Evolutionary conservation across 2,329 filamentous ascomycete genomes (phyloP), one percentile per base, ranked within the genome.

Genomic region (Colletotrichum orbiculare): DNA sequence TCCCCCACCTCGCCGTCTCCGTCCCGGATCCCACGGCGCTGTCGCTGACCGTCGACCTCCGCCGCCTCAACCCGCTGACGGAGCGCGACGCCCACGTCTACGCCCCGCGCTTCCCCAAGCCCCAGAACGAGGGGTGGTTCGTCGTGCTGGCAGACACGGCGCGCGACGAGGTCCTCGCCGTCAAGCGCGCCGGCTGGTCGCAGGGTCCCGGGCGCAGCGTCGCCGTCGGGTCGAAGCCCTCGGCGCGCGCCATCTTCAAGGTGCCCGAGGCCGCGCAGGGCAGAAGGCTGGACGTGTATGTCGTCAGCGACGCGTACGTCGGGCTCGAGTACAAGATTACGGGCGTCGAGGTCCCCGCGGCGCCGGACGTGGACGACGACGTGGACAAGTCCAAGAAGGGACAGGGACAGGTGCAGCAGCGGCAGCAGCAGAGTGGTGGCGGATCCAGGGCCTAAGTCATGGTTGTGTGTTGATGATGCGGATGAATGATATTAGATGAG

Each of bases 41-140:
- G 2, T 87, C 87, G 0, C 73, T 97, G 3, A 87, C 85, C 0
- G 80, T 96, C 10, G 78, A 79, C 2, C 75, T 97, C 12, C 83
- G 81, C 46, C 88, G 94, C 0, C 79, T 86, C 54, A 97, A 97
- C 76, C 74, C 85, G 1, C 77, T 90, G 4, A 81, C 82, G 11
- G 86, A 91, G 73, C 80, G 83, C 8, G 91, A 94, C 2, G 89
- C 87, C 53, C 87, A 91, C 66, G 91, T 97, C 74, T 97, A 90
- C 71, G 93, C 96, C 0, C 95, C 96, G 3, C 86, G 87, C 25
- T 98, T 97, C 79, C 95, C 95, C 1, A 99, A 99, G 78, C 89
- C 94, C 13, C 96, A 99, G 77, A 96, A 89, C 0, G 96, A 99
- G 73, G 94, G 94, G 0, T 98, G 90, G 86, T 98, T 99, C 76